Base-by-base conservation (phyloP, 164 flowering plant species). In the Annona squamosa region DNA sequence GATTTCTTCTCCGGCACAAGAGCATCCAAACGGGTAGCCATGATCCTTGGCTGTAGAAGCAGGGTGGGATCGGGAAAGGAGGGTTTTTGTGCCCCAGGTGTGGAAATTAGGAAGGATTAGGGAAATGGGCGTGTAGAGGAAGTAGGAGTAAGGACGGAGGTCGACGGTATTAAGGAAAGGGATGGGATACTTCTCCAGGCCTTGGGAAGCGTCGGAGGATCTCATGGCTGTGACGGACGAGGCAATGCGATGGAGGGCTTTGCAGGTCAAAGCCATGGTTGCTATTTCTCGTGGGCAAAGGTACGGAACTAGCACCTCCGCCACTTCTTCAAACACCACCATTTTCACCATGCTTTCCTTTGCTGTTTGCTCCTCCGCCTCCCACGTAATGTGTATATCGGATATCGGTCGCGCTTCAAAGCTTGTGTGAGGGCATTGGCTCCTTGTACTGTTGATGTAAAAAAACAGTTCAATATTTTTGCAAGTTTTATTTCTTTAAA, bases 101-200 rank as follows among this genome's bases (percentile, higher is more conserved):
- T 91, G 92, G 64, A 57, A 42, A 3, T 3, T 10, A 43, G 67
- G 65, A 57, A 82, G 71, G 70, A 82, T 69, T 26, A 26, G 37
- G 13, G 83, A 85, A 0, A 84, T 74, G 0, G 89, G 89, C 67
- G 91, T 81, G 87, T 91, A 95, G 77, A 86, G 67, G 85, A 93
- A 93, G 81, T 80, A 86, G 70, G 89, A 81, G 78, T 95, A 89
- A 17, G 87, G 93, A 6, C 73, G 87, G 47, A 73, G 1, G 69
- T 88, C 86, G 67, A 78, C 48, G n/a, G 86, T 16, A 86, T 87
- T 91, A 77, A 78, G 45, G 82, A 91, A 91, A 13, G 97, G 96
- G 79, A 90, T 83, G 0, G 89, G 88, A 59, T 74, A 70, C 47
- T 67, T 81, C 80, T 95, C 99, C 69, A 85, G 73, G 78, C 81